A percentile compares a stretch with the other conserved stretches of the same genome.
Evolutionary conservation across 1,284 basidiomycete species (phyloP).

Genomic region (Calocybe gambosa): DNA sequence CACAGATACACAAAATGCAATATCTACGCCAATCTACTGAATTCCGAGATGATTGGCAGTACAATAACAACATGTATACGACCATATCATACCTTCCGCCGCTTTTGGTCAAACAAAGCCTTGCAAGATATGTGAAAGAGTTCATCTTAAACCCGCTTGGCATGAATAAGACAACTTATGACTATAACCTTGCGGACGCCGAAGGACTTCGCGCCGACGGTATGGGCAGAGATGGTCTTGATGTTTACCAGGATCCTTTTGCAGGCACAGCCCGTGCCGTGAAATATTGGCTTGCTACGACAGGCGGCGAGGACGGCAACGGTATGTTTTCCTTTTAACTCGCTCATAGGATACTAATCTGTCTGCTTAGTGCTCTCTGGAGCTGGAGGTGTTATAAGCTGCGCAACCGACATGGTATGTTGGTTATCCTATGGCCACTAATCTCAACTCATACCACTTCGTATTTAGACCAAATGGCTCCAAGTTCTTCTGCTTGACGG

Average conservation of each 20-base stretch:
- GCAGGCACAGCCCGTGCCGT: slow-evolving; percentile 7
- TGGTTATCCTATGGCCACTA: neutral
- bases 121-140: slow-evolving; percentile 24
- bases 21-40: slow-evolving; percentile 22
- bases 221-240: slow-evolving; percentile 8
- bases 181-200: slow-evolving; percentile 21
- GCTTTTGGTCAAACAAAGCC: slow-evolving; percentile 15
- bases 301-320: slow-evolving; percentile 12
- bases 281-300: slow-evolving; percentile 7
- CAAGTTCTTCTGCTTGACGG: slow-evolving; percentile 28
- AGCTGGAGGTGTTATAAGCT: slow-evolving; percentile 27
- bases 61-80: slow-evolving; percentile 29
- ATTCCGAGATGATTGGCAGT: slow-evolving; percentile 26
- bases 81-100: slow-evolving; percentile 19
- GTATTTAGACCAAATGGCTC: slow-evolving; percentile 23
- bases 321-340: slow-evolving; percentile 2
- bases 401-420: slow-evolving; percentile 18
- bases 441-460: neutral
- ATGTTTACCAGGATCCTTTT: slow-evolving; percentile 7
- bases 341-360: neutral
- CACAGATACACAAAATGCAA: slow-evolving; percentile 5
- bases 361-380: slow-evolving; percentile 18
- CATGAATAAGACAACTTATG: slow-evolving; percentile 32
- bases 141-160: slow-evolving; percentile 28
- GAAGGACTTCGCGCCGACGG: slow-evolving; percentile 22